Evolutionary conservation across 345 rosid genomes (phyloP).

Genomic region (Ceriops tagal): DNA sequence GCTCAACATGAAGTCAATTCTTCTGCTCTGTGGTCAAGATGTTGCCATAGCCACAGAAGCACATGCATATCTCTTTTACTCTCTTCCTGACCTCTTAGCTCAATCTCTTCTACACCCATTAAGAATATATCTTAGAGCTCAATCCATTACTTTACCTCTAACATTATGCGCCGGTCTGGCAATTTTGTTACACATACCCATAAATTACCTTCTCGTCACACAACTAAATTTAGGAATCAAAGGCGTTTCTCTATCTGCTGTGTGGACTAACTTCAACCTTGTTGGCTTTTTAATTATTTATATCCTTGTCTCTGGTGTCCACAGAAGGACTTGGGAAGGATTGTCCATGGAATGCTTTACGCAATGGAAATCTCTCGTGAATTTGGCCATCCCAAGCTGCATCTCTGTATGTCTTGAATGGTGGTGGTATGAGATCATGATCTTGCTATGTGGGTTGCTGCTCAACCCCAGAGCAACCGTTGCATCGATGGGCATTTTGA

Average conservation of each 20-base stretch:
- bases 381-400: constrained; percentile 77
- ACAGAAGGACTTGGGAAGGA: constrained; percentile 53
- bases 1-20: constrained; percentile 69
- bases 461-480: constrained; percentile 74
- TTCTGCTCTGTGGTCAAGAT: constrained; percentile 59
- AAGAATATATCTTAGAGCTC: constrained; percentile 72
- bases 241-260: constrained; percentile 74
- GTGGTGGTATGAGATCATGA: constrained; percentile 99
- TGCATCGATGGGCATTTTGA: constrained; percentile 88
- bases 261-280: constrained; percentile 64
- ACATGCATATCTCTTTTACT: constrained; percentile 57
- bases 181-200: constrained; percentile 24
- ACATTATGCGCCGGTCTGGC: constrained; percentile 20
- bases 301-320: constrained; percentile 45
- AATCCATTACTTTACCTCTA: constrained; percentile 42
- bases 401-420: constrained; percentile 88
- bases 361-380: constrained; percentile 55
- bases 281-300: constrained; percentile 51
- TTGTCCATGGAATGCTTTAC: constrained; percentile 49
- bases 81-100: constrained; percentile 78
- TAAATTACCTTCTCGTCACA: constrained; percentile 40
- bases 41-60: constrained; percentile 53
- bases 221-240: constrained; percentile 57
- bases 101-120: constrained; percentile 79
- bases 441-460: constrained; percentile 65